A percentile compares a stretch with the other conserved stretches of the same genome.
Conservation (phyloP, 2,329 filamentous ascomycete species). For the Fusarium anthophilum region DNA sequence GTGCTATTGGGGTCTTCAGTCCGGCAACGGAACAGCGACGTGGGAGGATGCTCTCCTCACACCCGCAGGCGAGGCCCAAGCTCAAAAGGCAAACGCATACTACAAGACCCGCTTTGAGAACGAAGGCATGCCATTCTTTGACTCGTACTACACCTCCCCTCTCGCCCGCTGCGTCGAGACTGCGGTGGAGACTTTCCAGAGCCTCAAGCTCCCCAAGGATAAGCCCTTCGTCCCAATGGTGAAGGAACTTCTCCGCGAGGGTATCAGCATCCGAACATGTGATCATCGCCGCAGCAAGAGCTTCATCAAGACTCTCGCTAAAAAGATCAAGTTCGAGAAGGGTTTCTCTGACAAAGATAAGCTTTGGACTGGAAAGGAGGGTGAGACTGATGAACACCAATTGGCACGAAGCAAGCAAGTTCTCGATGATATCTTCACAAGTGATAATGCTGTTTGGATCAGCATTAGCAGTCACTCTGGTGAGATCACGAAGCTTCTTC, state of each 20-base stretch:
- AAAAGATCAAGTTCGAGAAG: slow-evolving; percentile 64
- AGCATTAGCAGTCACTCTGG: slow-evolving; percentile 70
- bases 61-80: slow-evolving; percentile 63
- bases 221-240: slow-evolving; percentile 65
- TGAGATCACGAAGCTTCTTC: slow-evolving; percentile 61
- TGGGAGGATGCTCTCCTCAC: slow-evolving; percentile 75
- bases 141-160: slow-evolving; percentile 73
- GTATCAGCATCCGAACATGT: slow-evolving; percentile 74
- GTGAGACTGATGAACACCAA: slow-evolving; percentile 59
- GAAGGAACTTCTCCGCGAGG: slow-evolving; percentile 73
- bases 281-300: slow-evolving; percentile 67
- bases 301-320: slow-evolving; percentile 62
- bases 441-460: slow-evolving; percentile 64
- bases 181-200: slow-evolving; percentile 67
- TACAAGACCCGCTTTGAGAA: slow-evolving; percentile 63
- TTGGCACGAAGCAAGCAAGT: slow-evolving; percentile 58
- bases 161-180: slow-evolving; percentile 71
- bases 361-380: slow-evolving; percentile 54
- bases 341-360: slow-evolving; percentile 67
- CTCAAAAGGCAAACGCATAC: slow-evolving; percentile 66
- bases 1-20: slow-evolving; percentile 72
- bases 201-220: slow-evolving; percentile 60
- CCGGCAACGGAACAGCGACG: slow-evolving; percentile 69
- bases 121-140: slow-evolving; percentile 67
- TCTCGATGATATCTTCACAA: slow-evolving; percentile 66